phyloP scores from a whole-genome alignment of 176 grass and related monocot species.

The Carex kokanica region DNA sequence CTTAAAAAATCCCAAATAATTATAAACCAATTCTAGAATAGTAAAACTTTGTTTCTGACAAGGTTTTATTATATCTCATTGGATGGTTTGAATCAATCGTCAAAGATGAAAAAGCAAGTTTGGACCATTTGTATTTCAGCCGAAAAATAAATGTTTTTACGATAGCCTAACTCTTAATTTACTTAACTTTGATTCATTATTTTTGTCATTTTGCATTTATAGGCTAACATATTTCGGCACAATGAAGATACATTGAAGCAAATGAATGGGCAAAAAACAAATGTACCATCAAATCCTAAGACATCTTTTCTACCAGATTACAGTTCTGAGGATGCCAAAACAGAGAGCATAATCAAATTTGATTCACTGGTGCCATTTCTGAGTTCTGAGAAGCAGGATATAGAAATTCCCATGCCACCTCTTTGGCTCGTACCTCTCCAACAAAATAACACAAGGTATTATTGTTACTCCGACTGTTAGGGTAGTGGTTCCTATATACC shows the following conservation, averaged over 20 bases:
- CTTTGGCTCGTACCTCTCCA: slow-evolving; percentile 56
- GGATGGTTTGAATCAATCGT: background rate
- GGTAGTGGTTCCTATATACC: background rate
- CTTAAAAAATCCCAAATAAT: background rate
- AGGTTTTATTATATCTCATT: background rate
- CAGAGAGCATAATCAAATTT: slow-evolving; percentile 13
- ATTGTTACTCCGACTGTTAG: slow-evolving; percentile 17
- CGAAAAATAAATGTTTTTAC: background rate
- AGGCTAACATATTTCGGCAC: slow-evolving; percentile 68
- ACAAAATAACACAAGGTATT: slow-evolving; percentile 52
- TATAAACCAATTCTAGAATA: background rate
- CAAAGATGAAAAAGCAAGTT: background rate
- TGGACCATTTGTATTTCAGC: background rate
- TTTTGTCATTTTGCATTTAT: slow-evolving; percentile 20
- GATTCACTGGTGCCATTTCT: slow-evolving; percentile 29
- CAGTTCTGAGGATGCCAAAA: slow-evolving; percentile 13
- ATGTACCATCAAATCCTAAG: slow-evolving; percentile 33
- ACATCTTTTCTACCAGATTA: slow-evolving; percentile 34
- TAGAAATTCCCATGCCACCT: slow-evolving; percentile 68
- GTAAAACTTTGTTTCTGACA: background rate
- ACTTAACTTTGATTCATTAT: background rate
- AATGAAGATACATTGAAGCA: slow-evolving; percentile 53
- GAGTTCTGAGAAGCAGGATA: slow-evolving; percentile 42
- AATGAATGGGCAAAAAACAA: slow-evolving; percentile 30
- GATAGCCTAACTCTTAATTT: background rate